These are phyloP conservation scores for Butyriboletus pseudospeciosus DNA, from an alignment of 1,284 basidiomycete genomes.

Conservation along the genomic window DNA sequence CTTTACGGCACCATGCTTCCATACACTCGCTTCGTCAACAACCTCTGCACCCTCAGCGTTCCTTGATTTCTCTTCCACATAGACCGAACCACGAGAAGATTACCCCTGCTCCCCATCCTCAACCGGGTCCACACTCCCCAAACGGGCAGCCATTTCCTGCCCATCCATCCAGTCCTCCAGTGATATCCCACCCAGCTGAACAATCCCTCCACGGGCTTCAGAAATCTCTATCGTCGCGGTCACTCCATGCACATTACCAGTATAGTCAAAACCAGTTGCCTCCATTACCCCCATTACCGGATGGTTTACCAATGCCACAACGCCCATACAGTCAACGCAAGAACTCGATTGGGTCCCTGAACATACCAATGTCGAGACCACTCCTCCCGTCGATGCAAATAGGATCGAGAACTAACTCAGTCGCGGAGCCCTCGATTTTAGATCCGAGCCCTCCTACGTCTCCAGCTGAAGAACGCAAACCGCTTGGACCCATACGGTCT, in stretches of 20 bases:
- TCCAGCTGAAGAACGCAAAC: constrained; percentile 55
- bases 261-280: constrained; percentile 37
- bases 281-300: constrained; percentile 45
- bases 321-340: constrained; percentile 19
- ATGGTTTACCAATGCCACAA: constrained; percentile 38
- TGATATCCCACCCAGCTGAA: constrained; percentile 21
- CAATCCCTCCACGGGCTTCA: constrained; percentile 40
- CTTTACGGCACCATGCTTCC: constrained; percentile 23
- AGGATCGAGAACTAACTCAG: constrained; percentile 48
- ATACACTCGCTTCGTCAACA: constrained; percentile 28
- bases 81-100: constrained; percentile 9
- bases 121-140: constrained; percentile 1
- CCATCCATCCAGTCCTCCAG: constrained; percentile 6
- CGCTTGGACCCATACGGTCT: constrained; percentile 67
- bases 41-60: constrained; percentile 29
- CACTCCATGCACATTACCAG: constrained; percentile 54
- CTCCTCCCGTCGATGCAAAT: constrained; percentile 61
- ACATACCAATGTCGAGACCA: constrained; percentile 51
- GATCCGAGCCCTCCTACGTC: constrained; percentile 76
- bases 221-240: constrained; percentile 60
- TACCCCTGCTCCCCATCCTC: constrained; percentile 1
- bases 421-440: constrained; percentile 50
- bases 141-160: constrained; percentile 9
- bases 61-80: constrained; percentile 24
- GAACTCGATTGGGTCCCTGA: constrained; percentile 21